Evolutionary conservation across 2,329 filamentous ascomycete genomes (phyloP), one percentile per base, ranked within the genome.

Genomic region (Aspergillus pseudoterreus): DNA sequence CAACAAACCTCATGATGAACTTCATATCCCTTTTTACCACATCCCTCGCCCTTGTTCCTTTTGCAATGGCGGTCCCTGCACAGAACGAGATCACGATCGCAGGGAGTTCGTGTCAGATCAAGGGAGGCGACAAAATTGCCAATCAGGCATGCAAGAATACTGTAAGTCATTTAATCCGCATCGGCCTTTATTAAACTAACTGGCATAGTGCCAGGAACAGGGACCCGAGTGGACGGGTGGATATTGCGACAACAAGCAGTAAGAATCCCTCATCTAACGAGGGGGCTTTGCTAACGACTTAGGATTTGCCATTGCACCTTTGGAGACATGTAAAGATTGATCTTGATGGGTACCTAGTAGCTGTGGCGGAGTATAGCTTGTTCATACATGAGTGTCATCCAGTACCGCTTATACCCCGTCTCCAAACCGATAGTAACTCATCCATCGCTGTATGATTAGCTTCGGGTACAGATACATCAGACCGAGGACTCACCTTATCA

Each of bases 401-500:
- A 43, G 19, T 47, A 54, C 19, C 48, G 33, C 9, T 9, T 52
- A 68, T 19, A 67, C 65, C 8, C 65, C 68, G 51, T 71, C 68
- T 11, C 59, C 58, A 43, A 73, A 72, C 4, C 56, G 55, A 53
- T 73, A 74, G 32, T 68, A 57, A 35, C 71, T 75, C 57, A 64
- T 72, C 72, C 73, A 76, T 49, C 72, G 61, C 55, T 66, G 45
- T 19, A 32, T 2, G 0, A 35, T 57, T 14, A 52, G 49, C 48
- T 8, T 41, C 45, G 17, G 30, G 36, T 4, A 8, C 3, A 3
- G 11, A 27, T 4, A 38, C n/a, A 10, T 21, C 5, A 9, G 9
- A 22, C 14, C 35, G n/a, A 12, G 9, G 27, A 47, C 54, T 15
- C 35, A 68, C 67, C 60, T 67, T 75, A 55, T 82, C 80, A 69